These are phyloP conservation scores for Talaromyces sp. DNA, from an alignment of 2,329 filamentous ascomycete genomes.

Conservation along the genomic window DNA sequence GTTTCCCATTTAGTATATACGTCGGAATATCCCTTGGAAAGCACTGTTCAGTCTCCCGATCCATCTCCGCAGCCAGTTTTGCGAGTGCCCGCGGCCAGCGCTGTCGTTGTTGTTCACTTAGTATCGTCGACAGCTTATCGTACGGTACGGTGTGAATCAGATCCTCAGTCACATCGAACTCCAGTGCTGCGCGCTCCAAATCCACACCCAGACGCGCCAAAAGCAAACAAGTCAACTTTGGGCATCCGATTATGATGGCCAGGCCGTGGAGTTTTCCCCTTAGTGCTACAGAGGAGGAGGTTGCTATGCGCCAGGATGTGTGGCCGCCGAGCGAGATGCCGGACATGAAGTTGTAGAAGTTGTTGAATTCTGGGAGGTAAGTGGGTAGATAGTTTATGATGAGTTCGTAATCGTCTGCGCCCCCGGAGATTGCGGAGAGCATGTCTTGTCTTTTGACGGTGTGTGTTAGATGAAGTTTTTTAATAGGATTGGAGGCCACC, in stretches of 20 bases:
- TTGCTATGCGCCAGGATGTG: conserved; percentile 13
- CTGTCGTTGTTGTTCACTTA: conserved; percentile 5
- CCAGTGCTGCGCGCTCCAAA: neutral
- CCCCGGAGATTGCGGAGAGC: conserved; percentile 4
- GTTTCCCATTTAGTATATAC: conserved; percentile 10
- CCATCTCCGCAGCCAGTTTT: neutral
- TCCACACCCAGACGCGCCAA: conserved; percentile 10
- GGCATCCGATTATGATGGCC: conserved; percentile 10
- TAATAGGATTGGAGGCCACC: neutral
- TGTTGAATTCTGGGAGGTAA: conserved; percentile 8
- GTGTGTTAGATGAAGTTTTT: neutral
- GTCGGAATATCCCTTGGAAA: conserved; percentile 9
- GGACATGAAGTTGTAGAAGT: conserved; percentile 12
- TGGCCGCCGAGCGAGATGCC: conserved; percentile 12
- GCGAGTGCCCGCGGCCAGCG: conserved; percentile 9
- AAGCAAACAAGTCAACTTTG: neutral
- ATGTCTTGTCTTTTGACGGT: conserved; percentile 10
- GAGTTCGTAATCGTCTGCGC: conserved; percentile 9
- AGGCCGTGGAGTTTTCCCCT: conserved; percentile 9
- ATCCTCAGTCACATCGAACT: neutral
- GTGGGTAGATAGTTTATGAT: conserved; percentile 9
- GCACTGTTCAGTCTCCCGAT: neutral
- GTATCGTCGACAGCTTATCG: neutral
- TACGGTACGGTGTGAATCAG: neutral
- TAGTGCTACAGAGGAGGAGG: neutral